These are phyloP conservation scores for Takashimella tepidaria DNA, from an alignment of 1,284 basidiomycete species.

Conservation along the genomic window DNA sequence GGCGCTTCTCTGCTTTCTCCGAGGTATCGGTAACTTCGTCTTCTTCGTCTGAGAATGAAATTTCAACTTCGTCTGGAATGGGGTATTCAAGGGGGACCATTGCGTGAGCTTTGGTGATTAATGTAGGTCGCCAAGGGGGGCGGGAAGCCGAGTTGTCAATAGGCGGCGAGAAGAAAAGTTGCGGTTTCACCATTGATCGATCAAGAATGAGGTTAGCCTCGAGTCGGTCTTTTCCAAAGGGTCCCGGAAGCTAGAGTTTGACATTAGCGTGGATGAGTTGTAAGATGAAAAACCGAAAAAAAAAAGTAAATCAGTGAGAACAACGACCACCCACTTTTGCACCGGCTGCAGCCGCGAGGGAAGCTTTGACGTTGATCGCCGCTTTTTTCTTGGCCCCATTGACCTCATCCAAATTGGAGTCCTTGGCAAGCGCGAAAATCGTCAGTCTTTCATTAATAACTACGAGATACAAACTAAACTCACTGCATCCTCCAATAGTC, in stretches of 20 bases:
- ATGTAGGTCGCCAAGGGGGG: conserved; percentile 56
- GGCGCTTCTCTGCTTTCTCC: neutral
- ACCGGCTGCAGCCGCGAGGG: conserved; percentile 21
- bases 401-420: conserved; percentile 73
- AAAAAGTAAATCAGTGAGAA: too few species aligned
- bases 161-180: conserved; percentile 60
- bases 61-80: conserved; percentile 14
- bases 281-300: too few species aligned
- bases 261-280: neutral
- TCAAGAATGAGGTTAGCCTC: conserved; percentile 59
- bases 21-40: neutral
- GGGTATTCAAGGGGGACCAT: conserved; percentile 63
- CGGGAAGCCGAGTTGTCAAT: conserved; percentile 56
- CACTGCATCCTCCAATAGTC: conserved; percentile 75
- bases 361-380: conserved; percentile 34
- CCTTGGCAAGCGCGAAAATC: conserved; percentile 50
- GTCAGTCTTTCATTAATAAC: too few species aligned
- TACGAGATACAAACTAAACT: too few species aligned
- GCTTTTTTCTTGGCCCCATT: conserved; percentile 64
- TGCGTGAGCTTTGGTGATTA: conserved; percentile 65
- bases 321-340: conserved; percentile 21
- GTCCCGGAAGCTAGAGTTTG: conserved; percentile 27
- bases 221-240: conserved; percentile 21
- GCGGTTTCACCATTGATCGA: conserved; percentile 68
- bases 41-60: neutral